phyloP scores from a whole-genome alignment of 1,284 basidiomycete genomes.

The Porodaedalea pini region DNA sequence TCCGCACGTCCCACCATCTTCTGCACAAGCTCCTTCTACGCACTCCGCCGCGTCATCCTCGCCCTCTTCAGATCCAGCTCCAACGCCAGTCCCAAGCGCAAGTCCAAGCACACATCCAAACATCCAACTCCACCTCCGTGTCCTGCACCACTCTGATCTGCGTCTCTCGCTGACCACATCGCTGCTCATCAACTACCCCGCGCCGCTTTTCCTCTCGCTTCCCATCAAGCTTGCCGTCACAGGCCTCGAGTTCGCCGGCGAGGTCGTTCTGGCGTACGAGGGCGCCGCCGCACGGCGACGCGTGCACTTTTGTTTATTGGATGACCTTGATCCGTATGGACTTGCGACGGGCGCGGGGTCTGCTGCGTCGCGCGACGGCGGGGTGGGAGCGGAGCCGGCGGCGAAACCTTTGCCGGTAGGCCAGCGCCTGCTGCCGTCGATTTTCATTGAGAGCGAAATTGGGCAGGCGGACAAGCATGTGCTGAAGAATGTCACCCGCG shows the following conservation, averaged over 20 bases:
- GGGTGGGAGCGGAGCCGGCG: background rate
- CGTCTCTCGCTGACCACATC: slow-evolving; percentile 87
- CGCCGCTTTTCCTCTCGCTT: slow-evolving; percentile 91
- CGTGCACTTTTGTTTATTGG: slow-evolving; percentile 85
- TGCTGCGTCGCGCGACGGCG: slow-evolving; percentile 38
- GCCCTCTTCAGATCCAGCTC: background rate
- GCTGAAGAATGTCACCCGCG: slow-evolving; percentile 92
- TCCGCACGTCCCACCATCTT: background rate
- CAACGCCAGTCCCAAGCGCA: slow-evolving; percentile 19
- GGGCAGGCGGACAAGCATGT: slow-evolving; percentile 96
- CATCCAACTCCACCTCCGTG: slow-evolving; percentile 71
- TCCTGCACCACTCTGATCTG: slow-evolving; percentile 75
- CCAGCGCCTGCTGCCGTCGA: slow-evolving; percentile 82
- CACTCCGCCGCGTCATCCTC: background rate
- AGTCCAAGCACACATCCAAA: slow-evolving; percentile 52
- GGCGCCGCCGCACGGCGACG: slow-evolving; percentile 62
- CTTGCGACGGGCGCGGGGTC: slow-evolving; percentile 42
- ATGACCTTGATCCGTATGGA: slow-evolving; percentile 79
- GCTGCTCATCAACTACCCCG: slow-evolving; percentile 94
- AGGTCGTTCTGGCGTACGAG: slow-evolving; percentile 89
- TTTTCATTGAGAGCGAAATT: slow-evolving; percentile 94
- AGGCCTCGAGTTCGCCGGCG: slow-evolving; percentile 82
- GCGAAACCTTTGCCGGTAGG: slow-evolving; percentile 73
- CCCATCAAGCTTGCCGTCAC: slow-evolving; percentile 91
- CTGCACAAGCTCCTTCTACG: background rate